Evolutionary conservation across 2,329 filamentous ascomycete genomes (phyloP), one percentile per base, ranked within the genome.

Genomic region (Verticillium albo-atrum): DNA sequence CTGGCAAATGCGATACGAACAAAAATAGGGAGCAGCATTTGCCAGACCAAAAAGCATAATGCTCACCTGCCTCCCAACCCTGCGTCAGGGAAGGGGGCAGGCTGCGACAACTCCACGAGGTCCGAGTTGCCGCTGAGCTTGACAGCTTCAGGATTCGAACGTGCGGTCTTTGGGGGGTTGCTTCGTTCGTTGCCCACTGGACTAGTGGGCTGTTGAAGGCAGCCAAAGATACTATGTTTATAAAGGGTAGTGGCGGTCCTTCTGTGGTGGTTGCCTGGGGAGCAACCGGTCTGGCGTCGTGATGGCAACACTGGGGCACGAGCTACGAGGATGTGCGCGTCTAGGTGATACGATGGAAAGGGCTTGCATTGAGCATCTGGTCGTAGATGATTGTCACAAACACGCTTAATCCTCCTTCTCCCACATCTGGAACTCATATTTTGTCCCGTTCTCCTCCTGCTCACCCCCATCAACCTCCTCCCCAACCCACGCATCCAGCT

Each of bases 371-470:
- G n/a, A n/a, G n/a, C n/a, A n/a, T n/a, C n/a, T n/a, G n/a, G n/a
- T n/a, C n/a, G n/a, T n/a, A n/a, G n/a, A n/a, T n/a, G n/a, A n/a
- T n/a, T n/a, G n/a, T n/a, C n/a, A n/a, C n/a, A n/a, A 9, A 32
- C 6, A 14, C 7, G 17, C n/a, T 30, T 42, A 50, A 25, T 28
- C 35, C 37, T 51, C 55, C n/a, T 57, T 84, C 77, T 89, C 86
- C 86, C 87, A 92, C 83, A 92, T 84, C 72, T 90, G 83, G 75
- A 90, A 91, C 71, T 88, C 82, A 72, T 91, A 92, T 69, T 74
- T 72, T 5, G 84, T 85, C 6, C 81, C 86, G 17, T 81, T 82
- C 74, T 94, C 90, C 65, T 82, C 81, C 66, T 87, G 79, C 34
- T 79, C 70, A 1, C 79, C 84, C 50, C 78, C 82, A 0, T 79